Evolutionary conservation across 305 asterid species (phyloP).

Genomic region (Rubia peregrina): DNA sequence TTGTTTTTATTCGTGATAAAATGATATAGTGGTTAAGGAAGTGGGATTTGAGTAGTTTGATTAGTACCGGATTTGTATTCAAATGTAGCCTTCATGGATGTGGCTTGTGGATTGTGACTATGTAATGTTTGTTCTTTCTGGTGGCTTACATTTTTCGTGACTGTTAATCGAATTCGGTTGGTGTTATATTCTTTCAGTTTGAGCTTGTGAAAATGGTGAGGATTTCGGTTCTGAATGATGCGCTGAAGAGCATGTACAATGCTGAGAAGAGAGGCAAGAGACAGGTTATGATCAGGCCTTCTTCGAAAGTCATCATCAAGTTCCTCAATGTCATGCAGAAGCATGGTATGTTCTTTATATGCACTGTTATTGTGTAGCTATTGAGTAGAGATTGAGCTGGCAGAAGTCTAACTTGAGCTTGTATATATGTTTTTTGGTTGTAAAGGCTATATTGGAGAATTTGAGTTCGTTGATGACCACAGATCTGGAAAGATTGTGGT

Average conservation of each 20-base stretch:
- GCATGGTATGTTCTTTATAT: constrained; percentile 8
- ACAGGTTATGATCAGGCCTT: constrained; percentile 27
- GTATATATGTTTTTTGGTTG: background rate
- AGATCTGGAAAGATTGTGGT: constrained; percentile 26
- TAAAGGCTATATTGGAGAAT: constrained; percentile 22
- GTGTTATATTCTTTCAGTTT: background rate
- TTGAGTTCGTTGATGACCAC: constrained; percentile 25
- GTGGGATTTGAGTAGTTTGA: background rate
- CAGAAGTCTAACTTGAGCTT: background rate
- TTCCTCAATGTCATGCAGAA: constrained; percentile 25
- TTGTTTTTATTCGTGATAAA: too few relatives aligned
- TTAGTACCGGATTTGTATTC: background rate
- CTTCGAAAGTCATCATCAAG: constrained; percentile 25
- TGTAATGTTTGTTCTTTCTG: background rate
- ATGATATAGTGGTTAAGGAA: too few relatives aligned
- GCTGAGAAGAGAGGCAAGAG: constrained; percentile 26
- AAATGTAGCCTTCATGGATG: background rate
- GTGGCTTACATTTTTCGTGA: background rate
- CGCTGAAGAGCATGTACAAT: constrained; percentile 23
- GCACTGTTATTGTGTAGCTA: background rate
- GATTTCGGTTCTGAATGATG: constrained; percentile 23
- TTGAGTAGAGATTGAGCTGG: background rate
- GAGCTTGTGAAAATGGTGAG: constrained; percentile 20
- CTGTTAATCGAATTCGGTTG: background rate
- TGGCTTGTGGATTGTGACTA: background rate